Conservation (phyloP, 177 flowering plant species). For the Vitis hybrid region DNA sequence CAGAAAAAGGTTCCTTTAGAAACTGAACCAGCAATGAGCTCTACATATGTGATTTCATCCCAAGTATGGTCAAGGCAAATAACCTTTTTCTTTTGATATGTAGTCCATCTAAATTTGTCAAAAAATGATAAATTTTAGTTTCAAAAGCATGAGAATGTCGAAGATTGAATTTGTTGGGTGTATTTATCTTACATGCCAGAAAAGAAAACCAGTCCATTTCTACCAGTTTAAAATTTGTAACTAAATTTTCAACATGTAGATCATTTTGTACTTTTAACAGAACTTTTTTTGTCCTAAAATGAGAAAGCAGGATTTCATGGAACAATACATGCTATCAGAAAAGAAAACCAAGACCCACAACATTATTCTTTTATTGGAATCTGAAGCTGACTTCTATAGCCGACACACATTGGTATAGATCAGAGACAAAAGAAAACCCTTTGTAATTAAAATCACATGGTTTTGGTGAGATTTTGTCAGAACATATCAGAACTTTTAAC, state of each 20-base stretch:
- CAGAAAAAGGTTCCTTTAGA: too few species aligned
- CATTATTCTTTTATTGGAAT: neutral
- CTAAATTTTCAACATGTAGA: too few species aligned
- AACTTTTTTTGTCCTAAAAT: neutral
- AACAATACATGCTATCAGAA: neutral
- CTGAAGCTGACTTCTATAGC: neutral
- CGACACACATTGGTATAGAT: neutral
- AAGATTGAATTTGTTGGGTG: constrained; percentile 1
- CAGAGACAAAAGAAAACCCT: too few species aligned
- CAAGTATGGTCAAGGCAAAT: too few species aligned
- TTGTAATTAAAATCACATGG: too few species aligned
- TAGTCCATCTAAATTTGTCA: neutral
- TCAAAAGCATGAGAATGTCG: neutral
- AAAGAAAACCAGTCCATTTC: neutral
- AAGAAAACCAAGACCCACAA: neutral
- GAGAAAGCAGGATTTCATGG: neutral
- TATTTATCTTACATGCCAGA: neutral
- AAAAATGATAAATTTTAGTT: neutral
- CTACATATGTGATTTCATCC: too few species aligned
- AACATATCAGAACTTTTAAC: neutral
- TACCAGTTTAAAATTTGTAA: neutral
- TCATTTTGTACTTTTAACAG: too few species aligned
- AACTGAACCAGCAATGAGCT: too few species aligned
- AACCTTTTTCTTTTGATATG: too few species aligned
- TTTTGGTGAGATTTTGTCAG: too few species aligned